A percentile compares a stretch with the other conserved stretches of the same genome.
phyloP scores from a whole-genome alignment of 164 flowering plant species.

The Cinnamomum micranthum region DNA sequence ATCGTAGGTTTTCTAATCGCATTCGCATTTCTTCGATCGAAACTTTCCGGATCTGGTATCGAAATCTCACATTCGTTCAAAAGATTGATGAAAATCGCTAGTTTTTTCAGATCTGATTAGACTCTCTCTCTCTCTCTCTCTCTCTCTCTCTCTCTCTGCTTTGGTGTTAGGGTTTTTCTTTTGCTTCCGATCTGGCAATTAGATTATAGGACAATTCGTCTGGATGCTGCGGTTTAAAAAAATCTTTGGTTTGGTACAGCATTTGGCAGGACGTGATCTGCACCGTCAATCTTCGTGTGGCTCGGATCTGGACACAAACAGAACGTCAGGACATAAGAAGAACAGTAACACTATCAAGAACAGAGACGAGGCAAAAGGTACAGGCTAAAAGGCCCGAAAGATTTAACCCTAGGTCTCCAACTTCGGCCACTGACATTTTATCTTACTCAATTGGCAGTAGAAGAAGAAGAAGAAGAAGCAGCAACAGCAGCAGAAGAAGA shows the following conservation, averaged over 20 bases:
- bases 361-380: slow-evolving; percentile 21
- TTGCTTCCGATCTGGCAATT: too few species aligned
- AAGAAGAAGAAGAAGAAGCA: slow-evolving; percentile 31
- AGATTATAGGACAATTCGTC: background rate
- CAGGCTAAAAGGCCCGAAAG: background rate
- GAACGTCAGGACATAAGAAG: slow-evolving; percentile 19
- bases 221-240: background rate
- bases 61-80: too few species aligned
- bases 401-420: background rate
- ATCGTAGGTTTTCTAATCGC: too few species aligned
- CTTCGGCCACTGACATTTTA: background rate
- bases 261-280: slow-evolving; percentile 50
- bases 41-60: too few species aligned
- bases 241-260: slow-evolving; percentile 27
- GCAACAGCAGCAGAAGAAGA: slow-evolving; percentile 40
- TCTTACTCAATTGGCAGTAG: slow-evolving; percentile 55
- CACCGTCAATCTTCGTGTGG: slow-evolving; percentile 39
- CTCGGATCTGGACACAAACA: slow-evolving; percentile 31
- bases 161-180: background rate
- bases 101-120: too few species aligned
- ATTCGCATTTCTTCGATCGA: too few species aligned
- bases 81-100: background rate
- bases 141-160: background rate
- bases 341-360: slow-evolving; percentile 17
- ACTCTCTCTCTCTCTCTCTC: too few species aligned